Base-by-base conservation (phyloP, 1,284 basidiomycete species). In the Caloboletus inedulis region DNA sequence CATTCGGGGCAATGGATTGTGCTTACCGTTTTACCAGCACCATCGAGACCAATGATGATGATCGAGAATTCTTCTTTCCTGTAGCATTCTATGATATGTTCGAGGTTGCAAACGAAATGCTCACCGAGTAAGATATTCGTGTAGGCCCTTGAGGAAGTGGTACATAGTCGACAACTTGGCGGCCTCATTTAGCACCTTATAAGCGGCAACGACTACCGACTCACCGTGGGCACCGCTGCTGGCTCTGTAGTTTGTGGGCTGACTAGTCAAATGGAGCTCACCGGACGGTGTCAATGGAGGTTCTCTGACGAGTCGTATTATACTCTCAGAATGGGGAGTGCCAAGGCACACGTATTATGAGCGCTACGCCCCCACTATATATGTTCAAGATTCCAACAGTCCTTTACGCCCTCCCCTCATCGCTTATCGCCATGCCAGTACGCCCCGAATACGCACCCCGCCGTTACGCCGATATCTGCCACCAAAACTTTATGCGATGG, bases 31-130 rank as follows among this genome's bases (percentile, higher is more conserved):
- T 97, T 97, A 43, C 94, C 94, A 21, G 94, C 94, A 14, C 86
- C 87, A 65, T 91, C 89, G 16, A 91, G 77, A 23, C 93, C 94
- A 49, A 97, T 85, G 63, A 97, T 96, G 52, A 96, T 89, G 29
- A 97, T 85, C 12, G 89, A 93, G 69, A 94, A 96, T 63, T 96
- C 91, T 59, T 96, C 93, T 72, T 96, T 96, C 59, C 87, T 88
- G 59, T 23, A 43, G 35, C 53, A 27, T 37, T 49, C 59, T 47
- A 48, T 41, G 49, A 36, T 29, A 10, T 16, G 40, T 7, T 43
- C 12, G 19, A 47, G 13, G 34, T 40, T 23, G 19, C 7, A 3
- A 19, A 30, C n/a, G 49, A 69, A 68, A 64, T 39, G 77, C 77
- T 61, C 74, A 94, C 78, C 89, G 84, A 18, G 91, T 96, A 30